These are phyloP conservation scores for Brasilioporus rufonigricans DNA, from an alignment of 768 basidiomycete genomes.

Conservation along the genomic window DNA sequence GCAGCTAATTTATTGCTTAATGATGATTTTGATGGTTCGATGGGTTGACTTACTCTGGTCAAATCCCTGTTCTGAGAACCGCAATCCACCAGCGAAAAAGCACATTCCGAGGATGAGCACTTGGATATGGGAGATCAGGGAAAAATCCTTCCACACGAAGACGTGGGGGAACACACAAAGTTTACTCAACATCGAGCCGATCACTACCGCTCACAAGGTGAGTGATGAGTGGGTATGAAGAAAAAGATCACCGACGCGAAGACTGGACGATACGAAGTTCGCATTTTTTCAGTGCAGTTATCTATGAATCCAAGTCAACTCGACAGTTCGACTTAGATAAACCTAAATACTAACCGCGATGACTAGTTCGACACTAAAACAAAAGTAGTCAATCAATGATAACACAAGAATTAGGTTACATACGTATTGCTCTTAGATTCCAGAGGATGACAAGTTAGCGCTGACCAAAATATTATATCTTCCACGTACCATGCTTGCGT, in stretches of 20 bases:
- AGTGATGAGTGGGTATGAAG: not conserved
- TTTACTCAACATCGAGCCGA: conserved; percentile 83
- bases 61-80: conserved; percentile 79
- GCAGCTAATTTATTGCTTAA: conserved; percentile 37
- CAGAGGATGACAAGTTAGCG: conserved; percentile 4
- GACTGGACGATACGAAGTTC: conserved; percentile 82
- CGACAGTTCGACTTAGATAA: not conserved
- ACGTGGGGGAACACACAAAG: conserved; percentile 42
- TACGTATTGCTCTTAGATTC: conserved; percentile 61
- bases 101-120: conserved; percentile 88
- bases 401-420: conserved; percentile 26
- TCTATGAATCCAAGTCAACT: conserved; percentile 30
- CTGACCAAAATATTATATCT: not conserved
- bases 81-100: conserved; percentile 80
- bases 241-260: conserved; percentile 47
- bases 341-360: conserved; percentile 54
- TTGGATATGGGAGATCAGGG: conserved; percentile 25
- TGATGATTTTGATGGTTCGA: not conserved
- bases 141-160: not conserved
- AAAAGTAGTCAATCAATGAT: not conserved
- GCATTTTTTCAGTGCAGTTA: conserved; percentile 78
- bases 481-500: conserved; percentile 68
- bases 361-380: conserved; percentile 57
- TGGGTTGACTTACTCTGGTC: conserved; percentile 53
- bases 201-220: conserved; percentile 43